Evolutionary conservation across 1,139 yeast genomes (phyloP), one percentile per base, ranked within the genome.

Genomic region (Chernovozyma sophiae-reginae): DNA sequence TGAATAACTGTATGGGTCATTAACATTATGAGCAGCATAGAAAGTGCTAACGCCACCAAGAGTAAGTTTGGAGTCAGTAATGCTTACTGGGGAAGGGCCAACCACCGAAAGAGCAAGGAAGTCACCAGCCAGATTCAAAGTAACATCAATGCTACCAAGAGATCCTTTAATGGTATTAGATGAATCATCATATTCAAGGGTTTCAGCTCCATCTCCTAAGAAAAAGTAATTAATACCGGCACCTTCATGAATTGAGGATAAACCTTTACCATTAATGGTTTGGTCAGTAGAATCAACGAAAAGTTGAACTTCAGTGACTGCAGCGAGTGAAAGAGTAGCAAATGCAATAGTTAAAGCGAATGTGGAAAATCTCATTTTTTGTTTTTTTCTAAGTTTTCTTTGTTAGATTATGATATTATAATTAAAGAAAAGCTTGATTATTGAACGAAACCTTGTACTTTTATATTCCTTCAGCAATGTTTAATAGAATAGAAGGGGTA

Each of bases 1-100:
- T 25, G 76, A 65, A 56, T 60, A 64, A n/a, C 43, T 34, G 58
- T 70, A 67, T 20, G 75, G 74, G 47, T 72, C 77, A 26, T 49
- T 48, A 47, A 65, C 51, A 53, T 70, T 60, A 53, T 57, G 60
- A 45, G 67, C 60, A 30, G 72, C 77, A 45, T 52, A 67, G 52
- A 66, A 68, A 25, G 56, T 55, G 27, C n/a, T 3, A 10, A 18
- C 20, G 3, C 40, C 40, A 22, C 13, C 23, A 18, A 34, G 13
- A 19, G 23, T n/a, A 15, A 33, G 11, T 12, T 26, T 16, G 29
- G 33, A 30, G 13, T 16, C 28, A 10, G n/a, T 26, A 14, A 33
- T 8, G 23, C 26, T 15, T 16, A 24, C 34, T 12, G 19, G 8
- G 7, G 12, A n/a, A 4, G 33, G 19, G 4, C 32, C 30, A 16